Percentiles rank a stretch among this genome's conserved stretches.
Conservation (phyloP, 345 rosid genomes). For the Salix exigua region DNA sequence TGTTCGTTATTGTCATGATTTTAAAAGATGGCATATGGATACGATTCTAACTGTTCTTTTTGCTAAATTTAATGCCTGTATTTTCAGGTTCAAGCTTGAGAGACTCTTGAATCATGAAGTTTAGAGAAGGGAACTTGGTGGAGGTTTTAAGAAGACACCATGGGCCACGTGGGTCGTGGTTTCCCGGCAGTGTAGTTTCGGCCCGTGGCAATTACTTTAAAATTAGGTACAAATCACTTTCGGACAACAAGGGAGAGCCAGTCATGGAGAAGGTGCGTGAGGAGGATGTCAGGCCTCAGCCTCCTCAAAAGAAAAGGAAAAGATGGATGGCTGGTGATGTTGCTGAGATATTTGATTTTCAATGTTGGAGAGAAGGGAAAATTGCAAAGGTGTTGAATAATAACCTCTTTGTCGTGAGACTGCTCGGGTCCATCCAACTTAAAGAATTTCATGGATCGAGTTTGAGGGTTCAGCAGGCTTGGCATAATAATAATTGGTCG, state of each 20-base stretch:
- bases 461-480: conserved; percentile 28
- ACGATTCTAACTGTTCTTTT: background rate
- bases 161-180: conserved; percentile 36
- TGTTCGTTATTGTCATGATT: background rate
- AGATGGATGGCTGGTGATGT: conserved; percentile 38
- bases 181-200: conserved; percentile 32
- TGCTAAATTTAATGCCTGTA: background rate
- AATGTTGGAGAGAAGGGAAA: conserved; percentile 39
- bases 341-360: conserved; percentile 37
- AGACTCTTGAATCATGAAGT: conserved; percentile 23
- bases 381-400: conserved; percentile 26
- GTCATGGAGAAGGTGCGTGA: conserved; percentile 23
- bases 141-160: conserved; percentile 37
- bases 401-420: conserved; percentile 24
- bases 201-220: conserved; percentile 18
- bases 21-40: background rate
- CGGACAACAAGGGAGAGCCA: conserved; percentile 13
- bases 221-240: conserved; percentile 24
- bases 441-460: conserved; percentile 30
- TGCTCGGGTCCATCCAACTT: conserved; percentile 37
- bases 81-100: conserved; percentile 14
- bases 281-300: conserved; percentile 35
- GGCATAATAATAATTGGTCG: conserved; percentile 34
- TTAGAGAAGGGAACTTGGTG: conserved; percentile 24
- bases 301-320: conserved; percentile 19